Evolutionary conservation across 192 early-diverging fungal genomes (phyloP).

Genomic region (Coemansia sp.): DNA sequence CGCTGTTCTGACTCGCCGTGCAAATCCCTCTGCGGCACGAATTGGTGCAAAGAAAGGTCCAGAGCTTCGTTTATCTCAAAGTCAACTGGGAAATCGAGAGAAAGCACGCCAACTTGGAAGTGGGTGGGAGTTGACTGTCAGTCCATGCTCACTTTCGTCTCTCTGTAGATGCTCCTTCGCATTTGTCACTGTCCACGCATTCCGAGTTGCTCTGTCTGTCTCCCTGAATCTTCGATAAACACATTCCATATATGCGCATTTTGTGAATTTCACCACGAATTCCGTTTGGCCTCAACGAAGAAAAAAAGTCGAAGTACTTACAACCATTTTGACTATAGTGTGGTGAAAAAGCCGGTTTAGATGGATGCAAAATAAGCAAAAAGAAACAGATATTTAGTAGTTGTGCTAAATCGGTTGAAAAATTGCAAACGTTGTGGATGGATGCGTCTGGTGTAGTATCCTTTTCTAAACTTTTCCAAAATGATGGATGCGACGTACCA

Average conservation of each 20-base stretch:
- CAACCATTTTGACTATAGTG: slow-evolving; percentile 50
- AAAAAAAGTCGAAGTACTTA: slow-evolving; percentile 29
- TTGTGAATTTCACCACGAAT: not conserved
- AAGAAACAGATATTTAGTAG: slow-evolving; percentile 4
- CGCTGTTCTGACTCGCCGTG: too few relatives aligned
- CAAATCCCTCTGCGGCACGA: too few relatives aligned
- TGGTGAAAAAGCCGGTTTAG: not conserved
- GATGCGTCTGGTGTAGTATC: slow-evolving; percentile 1
- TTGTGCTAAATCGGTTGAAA: not conserved
- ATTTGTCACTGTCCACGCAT: slow-evolving; percentile 1
- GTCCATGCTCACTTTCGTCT: not conserved
- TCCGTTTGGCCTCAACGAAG: not conserved
- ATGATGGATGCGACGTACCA: slow-evolving; percentile 48
- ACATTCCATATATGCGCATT: not conserved
- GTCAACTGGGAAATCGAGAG: too few relatives aligned
- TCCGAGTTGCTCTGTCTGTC: not conserved
- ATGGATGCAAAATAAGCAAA: slow-evolving; percentile 19
- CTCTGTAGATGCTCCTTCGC: not conserved
- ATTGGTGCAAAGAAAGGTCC: too few relatives aligned
- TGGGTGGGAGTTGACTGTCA: too few relatives aligned
- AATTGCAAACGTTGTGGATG: not conserved
- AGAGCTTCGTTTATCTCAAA: too few relatives aligned
- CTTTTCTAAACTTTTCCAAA: not conserved
- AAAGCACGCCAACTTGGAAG: too few relatives aligned
- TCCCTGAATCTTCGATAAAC: not conserved